Evolutionary conservation across 345 rosid species (phyloP).

Genomic region (Excoecaria agallocha): DNA sequence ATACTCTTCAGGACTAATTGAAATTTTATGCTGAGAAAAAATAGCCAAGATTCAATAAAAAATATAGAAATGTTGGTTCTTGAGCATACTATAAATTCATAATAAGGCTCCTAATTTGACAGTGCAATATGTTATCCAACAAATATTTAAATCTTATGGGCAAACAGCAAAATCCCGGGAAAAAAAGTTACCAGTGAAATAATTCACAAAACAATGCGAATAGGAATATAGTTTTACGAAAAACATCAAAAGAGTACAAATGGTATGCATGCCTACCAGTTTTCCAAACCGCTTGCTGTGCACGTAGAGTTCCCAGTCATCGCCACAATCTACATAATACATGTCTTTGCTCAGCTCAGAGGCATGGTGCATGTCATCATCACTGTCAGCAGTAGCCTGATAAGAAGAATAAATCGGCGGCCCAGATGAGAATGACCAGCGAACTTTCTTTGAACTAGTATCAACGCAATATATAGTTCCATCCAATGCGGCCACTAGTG

Average conservation of each 20-base stretch:
- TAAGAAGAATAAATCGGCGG: conserved; percentile 61
- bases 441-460: conserved; percentile 28
- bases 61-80: not conserved
- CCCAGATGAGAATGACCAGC: conserved; percentile 53
- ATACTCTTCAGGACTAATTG: conserved; percentile 25
- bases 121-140: not conserved
- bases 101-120: not conserved
- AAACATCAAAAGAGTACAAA: not conserved
- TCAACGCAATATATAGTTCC: conserved; percentile 55
- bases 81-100: not conserved
- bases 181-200: not conserved
- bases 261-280: conserved; percentile 24
- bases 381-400: conserved; percentile 38
- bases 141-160: not conserved
- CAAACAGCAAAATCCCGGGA: not conserved
- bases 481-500: conserved; percentile 47
- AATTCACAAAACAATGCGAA: conserved; percentile 14
- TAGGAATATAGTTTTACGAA: not conserved
- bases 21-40: conserved; percentile 19
- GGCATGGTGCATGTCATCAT: conserved; percentile 27
- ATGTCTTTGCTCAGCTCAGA: conserved; percentile 39
- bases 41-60: not conserved
- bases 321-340: conserved; percentile 54
- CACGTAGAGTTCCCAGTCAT: conserved; percentile 56
- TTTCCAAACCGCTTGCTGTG: conserved; percentile 41